Percentiles rank a stretch among this genome's conserved stretches.
These are phyloP conservation scores for Neonectria neomacrospora DNA, from an alignment of 2,329 filamentous ascomycete species.

Conservation along the genomic window DNA sequence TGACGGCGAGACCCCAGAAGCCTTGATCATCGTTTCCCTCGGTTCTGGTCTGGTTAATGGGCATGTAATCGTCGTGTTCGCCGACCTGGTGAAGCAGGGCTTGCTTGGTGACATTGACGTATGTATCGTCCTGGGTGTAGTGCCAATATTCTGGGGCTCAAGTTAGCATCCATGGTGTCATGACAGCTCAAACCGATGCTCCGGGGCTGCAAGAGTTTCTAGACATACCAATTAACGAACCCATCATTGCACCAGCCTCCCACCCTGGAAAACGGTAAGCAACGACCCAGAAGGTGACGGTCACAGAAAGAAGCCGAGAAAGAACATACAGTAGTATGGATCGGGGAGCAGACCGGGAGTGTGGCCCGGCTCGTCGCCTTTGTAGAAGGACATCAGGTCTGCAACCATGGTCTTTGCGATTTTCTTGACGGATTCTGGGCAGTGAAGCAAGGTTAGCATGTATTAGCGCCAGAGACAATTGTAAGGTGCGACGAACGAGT, in stretches of 20 bases:
- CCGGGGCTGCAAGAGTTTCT: neutral
- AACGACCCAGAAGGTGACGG: slow-evolving; percentile 3
- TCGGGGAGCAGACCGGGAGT: slow-evolving; percentile 63
- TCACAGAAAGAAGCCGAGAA: neutral
- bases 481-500: slow-evolving; percentile 43
- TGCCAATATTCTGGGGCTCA: slow-evolving; percentile 76
- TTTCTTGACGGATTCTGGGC: slow-evolving; percentile 60
- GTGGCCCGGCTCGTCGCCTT: slow-evolving; percentile 61
- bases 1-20: slow-evolving; percentile 77
- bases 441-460: slow-evolving; percentile 13
- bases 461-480: neutral
- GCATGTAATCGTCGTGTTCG: slow-evolving; percentile 80
- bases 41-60: slow-evolving; percentile 74
- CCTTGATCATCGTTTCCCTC: slow-evolving; percentile 81
- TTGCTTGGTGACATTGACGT: slow-evolving; percentile 74
- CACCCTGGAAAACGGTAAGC: slow-evolving; percentile 60
- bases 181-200: neutral
- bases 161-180: slow-evolving; percentile 3
- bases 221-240: slow-evolving; percentile 64
- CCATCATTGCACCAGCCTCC: slow-evolving; percentile 80
- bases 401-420: slow-evolving; percentile 62
- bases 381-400: slow-evolving; percentile 58
- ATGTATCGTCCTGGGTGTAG: slow-evolving; percentile 78
- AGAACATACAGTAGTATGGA: slow-evolving; percentile 64
- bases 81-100: slow-evolving; percentile 82